Conservation (phyloP, 805 yeast species). For the Debaryomyces hansenii region DNA sequence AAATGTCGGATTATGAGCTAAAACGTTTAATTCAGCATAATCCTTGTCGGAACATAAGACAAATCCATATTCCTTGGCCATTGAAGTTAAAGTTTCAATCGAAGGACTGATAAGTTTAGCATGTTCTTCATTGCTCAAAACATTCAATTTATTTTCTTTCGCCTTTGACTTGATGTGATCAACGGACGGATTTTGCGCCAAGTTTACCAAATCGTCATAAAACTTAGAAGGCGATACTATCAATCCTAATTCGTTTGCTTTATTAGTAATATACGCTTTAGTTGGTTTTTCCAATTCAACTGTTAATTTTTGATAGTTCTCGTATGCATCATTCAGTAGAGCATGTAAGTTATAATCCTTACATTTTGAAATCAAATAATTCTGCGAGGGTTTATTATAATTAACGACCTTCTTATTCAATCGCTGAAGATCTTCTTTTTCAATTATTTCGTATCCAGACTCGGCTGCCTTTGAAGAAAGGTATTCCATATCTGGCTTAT, state of each 20-base stretch:
- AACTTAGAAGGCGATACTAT: conserved; percentile 27
- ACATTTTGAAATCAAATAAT: conserved; percentile 23
- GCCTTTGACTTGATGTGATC: conserved; percentile 26
- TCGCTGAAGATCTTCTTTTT: conserved; percentile 13
- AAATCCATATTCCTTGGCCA: conserved; percentile 5
- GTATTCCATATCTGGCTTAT: conserved; percentile 24
- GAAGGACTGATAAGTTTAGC: conserved; percentile 25
- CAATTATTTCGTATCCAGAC: conserved; percentile 11
- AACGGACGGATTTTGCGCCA: conserved; percentile 22
- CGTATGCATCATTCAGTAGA: conserved; percentile 16
- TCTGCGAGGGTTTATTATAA: conserved; percentile 22
- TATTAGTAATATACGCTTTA: conserved; percentile 29
- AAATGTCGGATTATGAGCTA: conserved; percentile 15
- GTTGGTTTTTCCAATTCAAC: conserved; percentile 33
- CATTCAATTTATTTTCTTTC: conserved; percentile 6
- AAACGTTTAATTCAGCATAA: conserved; percentile 11
- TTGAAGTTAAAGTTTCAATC: conserved; percentile 8
- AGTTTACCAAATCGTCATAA: conserved; percentile 29
- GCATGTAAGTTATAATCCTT: conserved; percentile 16
- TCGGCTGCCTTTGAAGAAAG: conserved; percentile 12
- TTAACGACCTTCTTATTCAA: conserved; percentile 12
- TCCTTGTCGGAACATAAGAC: background rate
- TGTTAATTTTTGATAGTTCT: conserved; percentile 14
- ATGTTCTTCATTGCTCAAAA: conserved; percentile 17
- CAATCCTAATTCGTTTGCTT: conserved; percentile 36